phyloP scores from a whole-genome alignment of 495 filamentous ascomycete species.

The Lasiosphaeria miniovina region DNA sequence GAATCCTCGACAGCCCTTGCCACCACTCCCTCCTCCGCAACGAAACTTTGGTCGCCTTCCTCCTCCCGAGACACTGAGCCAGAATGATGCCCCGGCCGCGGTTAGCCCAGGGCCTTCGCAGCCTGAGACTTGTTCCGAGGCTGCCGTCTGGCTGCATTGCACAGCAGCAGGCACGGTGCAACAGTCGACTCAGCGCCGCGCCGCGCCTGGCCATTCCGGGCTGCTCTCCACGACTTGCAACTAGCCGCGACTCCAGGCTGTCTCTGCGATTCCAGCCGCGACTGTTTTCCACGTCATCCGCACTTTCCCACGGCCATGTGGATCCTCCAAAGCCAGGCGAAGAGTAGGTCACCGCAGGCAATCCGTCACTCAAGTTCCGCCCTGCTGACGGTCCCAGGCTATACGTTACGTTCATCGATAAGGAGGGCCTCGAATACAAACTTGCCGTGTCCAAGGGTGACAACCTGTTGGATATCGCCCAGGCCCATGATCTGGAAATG shows the following conservation, averaged over 20 bases:
- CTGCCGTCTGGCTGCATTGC: slow-evolving; percentile 15
- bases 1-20: background rate
- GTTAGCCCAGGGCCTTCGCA: slow-evolving; percentile 19
- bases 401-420: slow-evolving; percentile 89
- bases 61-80: slow-evolving; percentile 1
- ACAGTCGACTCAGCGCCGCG: slow-evolving; percentile 19
- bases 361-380: background rate
- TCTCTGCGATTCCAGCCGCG: background rate
- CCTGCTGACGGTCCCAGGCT: slow-evolving; percentile 54
- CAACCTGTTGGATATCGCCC: slow-evolving; percentile 91
- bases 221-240: background rate
- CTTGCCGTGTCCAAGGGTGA: slow-evolving; percentile 81
- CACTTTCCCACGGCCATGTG: slow-evolving; percentile 70
- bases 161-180: slow-evolving; percentile 23
- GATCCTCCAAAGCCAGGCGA: slow-evolving; percentile 86
- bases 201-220: slow-evolving; percentile 9
- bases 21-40: background rate
- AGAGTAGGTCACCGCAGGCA: slow-evolving; percentile 59
- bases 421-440: slow-evolving; percentile 72
- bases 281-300: slow-evolving; percentile 60
- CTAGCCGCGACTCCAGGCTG: slow-evolving; percentile 3
- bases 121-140: slow-evolving; percentile 18
- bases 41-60: background rate
- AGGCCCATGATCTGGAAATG: slow-evolving; percentile 95
- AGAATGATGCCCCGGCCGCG: slow-evolving; percentile 26